Evolutionary conservation across 345 rosid genomes (phyloP).

Genomic region (Corchorus olitorius): DNA sequence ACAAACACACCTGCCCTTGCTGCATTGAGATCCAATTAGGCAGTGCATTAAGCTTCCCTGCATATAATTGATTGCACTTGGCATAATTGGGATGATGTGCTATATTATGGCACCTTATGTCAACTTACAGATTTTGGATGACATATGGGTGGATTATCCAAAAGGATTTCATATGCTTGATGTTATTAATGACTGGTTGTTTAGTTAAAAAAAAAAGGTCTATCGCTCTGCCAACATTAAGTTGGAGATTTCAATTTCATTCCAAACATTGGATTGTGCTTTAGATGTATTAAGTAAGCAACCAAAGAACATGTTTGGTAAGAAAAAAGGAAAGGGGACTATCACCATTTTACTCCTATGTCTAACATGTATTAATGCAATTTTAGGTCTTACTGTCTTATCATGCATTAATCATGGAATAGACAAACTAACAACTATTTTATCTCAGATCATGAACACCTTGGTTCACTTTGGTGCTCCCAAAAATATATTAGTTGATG

Average conservation of each 20-base stretch:
- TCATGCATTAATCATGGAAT: neutral
- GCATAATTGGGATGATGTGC: neutral
- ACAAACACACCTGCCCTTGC: neutral
- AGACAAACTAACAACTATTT: conserved; percentile 12
- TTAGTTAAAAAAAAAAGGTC: neutral
- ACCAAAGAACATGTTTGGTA: neutral
- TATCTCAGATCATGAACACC: conserved; percentile 78
- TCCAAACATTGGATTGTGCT: neutral
- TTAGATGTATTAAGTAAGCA: neutral
- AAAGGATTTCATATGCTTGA: neutral
- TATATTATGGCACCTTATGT: neutral
- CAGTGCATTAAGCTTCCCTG: neutral
- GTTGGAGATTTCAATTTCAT: neutral
- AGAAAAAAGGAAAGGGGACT: neutral
- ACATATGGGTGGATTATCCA: neutral
- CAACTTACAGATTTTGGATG: neutral
- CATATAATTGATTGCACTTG: conserved; percentile 7
- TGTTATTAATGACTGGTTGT: neutral
- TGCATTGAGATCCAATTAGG: neutral
- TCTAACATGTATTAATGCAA: neutral
- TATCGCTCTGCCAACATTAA: neutral
- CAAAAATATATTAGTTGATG: conserved; percentile 67
- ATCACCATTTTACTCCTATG: conserved; percentile 1
- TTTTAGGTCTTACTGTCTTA: neutral
- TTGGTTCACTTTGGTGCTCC: conserved; percentile 96